Evolutionary conservation across 2,329 filamentous ascomycete genomes (phyloP).

Genomic region (Venturia nashicola): DNA sequence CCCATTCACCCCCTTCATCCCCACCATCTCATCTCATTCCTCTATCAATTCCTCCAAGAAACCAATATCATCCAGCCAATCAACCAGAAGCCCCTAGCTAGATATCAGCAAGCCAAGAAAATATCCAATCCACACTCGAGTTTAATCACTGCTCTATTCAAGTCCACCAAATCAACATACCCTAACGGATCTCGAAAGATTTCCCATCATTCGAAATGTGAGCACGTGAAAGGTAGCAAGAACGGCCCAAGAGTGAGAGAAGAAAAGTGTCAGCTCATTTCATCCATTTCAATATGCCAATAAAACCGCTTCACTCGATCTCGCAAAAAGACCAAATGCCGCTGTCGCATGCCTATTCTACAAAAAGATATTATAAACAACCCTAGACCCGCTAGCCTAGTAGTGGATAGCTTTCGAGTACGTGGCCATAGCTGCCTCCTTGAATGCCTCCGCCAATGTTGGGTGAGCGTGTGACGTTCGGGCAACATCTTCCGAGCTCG

Average conservation of each 20-base stretch:
- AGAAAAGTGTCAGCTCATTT: not conserved
- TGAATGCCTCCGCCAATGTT: constrained; percentile 93
- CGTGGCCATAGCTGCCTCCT: constrained; percentile 98
- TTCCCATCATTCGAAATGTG: not conserved
- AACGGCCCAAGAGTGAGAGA: not conserved
- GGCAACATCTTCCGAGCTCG: constrained; percentile 86
- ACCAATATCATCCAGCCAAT: too few species aligned
- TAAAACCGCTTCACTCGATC: not conserved
- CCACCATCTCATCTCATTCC: too few species aligned
- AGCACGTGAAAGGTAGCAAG: not conserved
- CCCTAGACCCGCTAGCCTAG: constrained; percentile 35
- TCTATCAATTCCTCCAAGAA: too few species aligned
- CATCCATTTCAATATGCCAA: not conserved
- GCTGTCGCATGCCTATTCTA: constrained; percentile 1
- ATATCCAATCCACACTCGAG: too few species aligned
- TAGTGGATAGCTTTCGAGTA: constrained; percentile 94
- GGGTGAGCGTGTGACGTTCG: constrained; percentile 54
- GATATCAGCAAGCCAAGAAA: too few species aligned
- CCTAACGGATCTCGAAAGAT: not conserved
- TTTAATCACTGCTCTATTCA: too few species aligned
- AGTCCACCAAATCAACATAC: too few species aligned
- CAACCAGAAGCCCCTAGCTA: too few species aligned
- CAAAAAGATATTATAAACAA: not conserved
- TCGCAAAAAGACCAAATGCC: not conserved
- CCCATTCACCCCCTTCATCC: too few species aligned